A percentile compares a stretch with the other conserved stretches of the same genome.
Evolutionary conservation across 495 filamentous ascomycete genomes (phyloP).

Genomic region (Podospora appendiculata): DNA sequence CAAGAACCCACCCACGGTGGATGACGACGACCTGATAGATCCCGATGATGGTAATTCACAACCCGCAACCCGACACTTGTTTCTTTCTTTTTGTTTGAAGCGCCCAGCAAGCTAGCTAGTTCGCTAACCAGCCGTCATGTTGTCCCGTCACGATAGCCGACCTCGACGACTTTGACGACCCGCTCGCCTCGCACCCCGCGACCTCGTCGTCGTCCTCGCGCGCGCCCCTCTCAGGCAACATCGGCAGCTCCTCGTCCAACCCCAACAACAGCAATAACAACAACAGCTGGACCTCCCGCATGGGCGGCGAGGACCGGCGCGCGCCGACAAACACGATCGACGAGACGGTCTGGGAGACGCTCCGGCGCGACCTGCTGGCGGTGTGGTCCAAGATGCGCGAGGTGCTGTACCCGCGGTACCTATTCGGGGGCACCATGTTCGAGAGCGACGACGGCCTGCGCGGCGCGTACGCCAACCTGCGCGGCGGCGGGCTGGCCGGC

Average conservation of each 20-base stretch:
- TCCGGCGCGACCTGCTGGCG: slow-evolving; percentile 81
- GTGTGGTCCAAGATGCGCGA: slow-evolving; percentile 98
- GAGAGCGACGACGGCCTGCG: slow-evolving; percentile 47
- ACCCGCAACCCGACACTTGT: background rate
- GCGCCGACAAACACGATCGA: slow-evolving; percentile 92
- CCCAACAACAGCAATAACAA: slow-evolving; percentile 24
- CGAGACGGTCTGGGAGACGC: slow-evolving; percentile 91
- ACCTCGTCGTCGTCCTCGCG: slow-evolving; percentile 48
- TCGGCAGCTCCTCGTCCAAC: slow-evolving; percentile 36
- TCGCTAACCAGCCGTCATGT: background rate
- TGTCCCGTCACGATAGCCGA: slow-evolving; percentile 50
- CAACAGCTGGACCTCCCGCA: slow-evolving; percentile 70
- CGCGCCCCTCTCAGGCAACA: slow-evolving; percentile 73
- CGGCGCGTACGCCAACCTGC: slow-evolving; percentile 44
- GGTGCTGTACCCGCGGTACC: slow-evolving; percentile 94
- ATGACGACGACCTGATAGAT: slow-evolving; percentile 85
- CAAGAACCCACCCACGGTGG: slow-evolving; percentile 65
- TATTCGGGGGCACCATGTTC: slow-evolving; percentile 72
- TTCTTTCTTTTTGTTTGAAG: too few species aligned
- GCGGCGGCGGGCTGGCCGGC: slow-evolving; percentile 38
- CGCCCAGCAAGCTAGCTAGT: background rate
- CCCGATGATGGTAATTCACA: slow-evolving; percentile 72
- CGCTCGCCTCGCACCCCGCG: slow-evolving; percentile 41
- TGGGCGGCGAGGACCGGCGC: slow-evolving; percentile 90
- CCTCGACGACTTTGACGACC: slow-evolving; percentile 91